A percentile compares a stretch with the other conserved stretches of the same genome.
These are phyloP conservation scores for Hypocrella siamensis DNA, from an alignment of 2,329 filamentous ascomycete genomes.

Conservation along the genomic window DNA sequence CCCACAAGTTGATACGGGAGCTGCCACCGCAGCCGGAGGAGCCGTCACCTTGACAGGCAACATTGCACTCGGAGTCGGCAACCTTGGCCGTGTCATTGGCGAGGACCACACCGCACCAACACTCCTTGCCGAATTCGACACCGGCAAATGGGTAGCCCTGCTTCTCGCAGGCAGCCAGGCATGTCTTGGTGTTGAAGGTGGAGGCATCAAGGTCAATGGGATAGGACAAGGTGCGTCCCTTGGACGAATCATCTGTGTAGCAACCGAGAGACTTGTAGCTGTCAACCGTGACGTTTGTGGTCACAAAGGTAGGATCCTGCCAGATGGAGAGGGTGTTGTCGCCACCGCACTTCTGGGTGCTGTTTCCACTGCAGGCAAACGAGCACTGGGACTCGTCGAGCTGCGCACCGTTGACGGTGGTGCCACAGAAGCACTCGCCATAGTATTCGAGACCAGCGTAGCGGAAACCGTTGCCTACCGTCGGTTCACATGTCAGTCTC, in stretches of 20 bases:
- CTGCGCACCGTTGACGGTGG: conserved; percentile 34
- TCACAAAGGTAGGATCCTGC: conserved; percentile 30
- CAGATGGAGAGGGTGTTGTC: conserved; percentile 29
- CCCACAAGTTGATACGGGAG: conserved; percentile 26
- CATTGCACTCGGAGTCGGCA: conserved; percentile 25
- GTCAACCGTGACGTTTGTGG: conserved; percentile 27
- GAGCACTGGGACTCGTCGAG: conserved; percentile 38
- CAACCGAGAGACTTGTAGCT: conserved; percentile 48
- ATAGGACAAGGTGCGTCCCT: conserved; percentile 29
- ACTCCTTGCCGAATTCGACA: conserved; percentile 30
- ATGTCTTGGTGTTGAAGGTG: conserved; percentile 25
- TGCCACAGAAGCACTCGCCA: conserved; percentile 36
- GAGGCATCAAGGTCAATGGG: conserved; percentile 19
- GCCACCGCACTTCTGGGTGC: conserved; percentile 29
- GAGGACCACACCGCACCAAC: conserved; percentile 36
- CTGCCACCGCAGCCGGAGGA: conserved; percentile 26
- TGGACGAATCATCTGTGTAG: conserved; percentile 29
- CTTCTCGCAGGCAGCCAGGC: conserved; percentile 24
- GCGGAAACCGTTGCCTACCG: conserved; percentile 28
- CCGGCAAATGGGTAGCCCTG: conserved; percentile 32
- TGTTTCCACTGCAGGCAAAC: conserved; percentile 35
- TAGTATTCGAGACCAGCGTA: conserved; percentile 36
- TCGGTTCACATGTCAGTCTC: neutral
- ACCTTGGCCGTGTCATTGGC: conserved; percentile 27
- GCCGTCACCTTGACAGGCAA: conserved; percentile 33